These are phyloP conservation scores for Beauveria rudraprayagi DNA, from an alignment of 2,329 filamentous ascomycete genomes.

Conservation along the genomic window DNA sequence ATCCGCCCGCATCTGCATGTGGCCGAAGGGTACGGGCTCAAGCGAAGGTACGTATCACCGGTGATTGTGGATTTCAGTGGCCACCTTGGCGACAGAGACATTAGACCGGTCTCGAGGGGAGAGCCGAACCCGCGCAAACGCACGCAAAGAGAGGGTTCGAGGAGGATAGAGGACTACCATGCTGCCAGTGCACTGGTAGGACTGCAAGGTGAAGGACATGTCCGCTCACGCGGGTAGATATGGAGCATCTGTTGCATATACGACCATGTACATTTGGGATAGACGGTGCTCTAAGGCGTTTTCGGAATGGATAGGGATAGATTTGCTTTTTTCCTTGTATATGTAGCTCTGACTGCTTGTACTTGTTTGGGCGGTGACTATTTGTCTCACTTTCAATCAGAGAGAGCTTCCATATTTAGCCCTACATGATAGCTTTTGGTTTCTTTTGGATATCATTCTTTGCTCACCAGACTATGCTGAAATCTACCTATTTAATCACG, in stretches of 20 bases:
- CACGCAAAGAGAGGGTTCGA: neutral
- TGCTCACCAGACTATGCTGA: neutral
- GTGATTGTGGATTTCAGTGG: neutral
- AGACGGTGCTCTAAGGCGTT: slow-evolving; percentile 1
- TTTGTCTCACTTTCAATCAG: neutral
- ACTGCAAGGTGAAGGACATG: slow-evolving; percentile 8
- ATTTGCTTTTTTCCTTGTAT: neutral
- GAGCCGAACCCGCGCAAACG: neutral
- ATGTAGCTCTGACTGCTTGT: slow-evolving; percentile 1
- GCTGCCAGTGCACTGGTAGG: slow-evolving; percentile 14
- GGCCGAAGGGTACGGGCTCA: neutral
- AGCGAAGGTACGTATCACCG: slow-evolving; percentile 4
- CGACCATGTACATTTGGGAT: neutral
- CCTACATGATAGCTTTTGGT: neutral
- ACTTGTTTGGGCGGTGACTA: neutral
- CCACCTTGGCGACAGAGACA: neutral
- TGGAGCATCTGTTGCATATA: neutral
- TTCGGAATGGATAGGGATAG: neutral
- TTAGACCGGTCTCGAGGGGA: neutral
- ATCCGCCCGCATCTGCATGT: neutral
- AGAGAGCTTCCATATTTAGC: neutral
- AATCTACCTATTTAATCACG: neutral
- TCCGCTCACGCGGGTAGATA: neutral
- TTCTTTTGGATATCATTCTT: neutral
- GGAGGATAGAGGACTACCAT: slow-evolving; percentile 9